Conservation (phyloP, 345 rosid species). For the Heritiera littoralis region DNA sequence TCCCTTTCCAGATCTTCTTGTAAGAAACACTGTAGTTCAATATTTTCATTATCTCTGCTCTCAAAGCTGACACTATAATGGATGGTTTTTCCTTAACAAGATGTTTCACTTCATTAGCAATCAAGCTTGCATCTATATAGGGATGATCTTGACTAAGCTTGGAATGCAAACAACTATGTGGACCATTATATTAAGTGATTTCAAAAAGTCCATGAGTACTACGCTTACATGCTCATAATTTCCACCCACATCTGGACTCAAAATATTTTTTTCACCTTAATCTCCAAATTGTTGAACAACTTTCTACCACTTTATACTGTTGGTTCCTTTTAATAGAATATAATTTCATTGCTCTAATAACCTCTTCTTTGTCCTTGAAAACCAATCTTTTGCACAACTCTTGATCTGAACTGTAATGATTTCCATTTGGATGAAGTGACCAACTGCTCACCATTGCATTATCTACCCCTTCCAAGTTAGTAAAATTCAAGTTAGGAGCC, state of each 20-base stretch:
- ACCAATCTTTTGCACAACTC: no score
- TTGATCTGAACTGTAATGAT: no score
- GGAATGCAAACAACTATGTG: no score
- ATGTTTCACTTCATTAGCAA: not conserved
- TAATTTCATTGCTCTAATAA: not conserved
- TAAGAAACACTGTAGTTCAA: not conserved
- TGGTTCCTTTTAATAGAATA: not conserved
- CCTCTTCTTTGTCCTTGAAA: no score
- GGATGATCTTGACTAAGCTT: not conserved
- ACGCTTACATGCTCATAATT: not conserved
- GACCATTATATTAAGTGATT: not conserved
- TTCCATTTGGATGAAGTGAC: no score
- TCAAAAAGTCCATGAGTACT: not conserved
- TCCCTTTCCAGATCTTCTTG: no score
- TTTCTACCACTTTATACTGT: not conserved
- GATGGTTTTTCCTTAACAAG: constrained; percentile 1
- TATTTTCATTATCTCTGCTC: not conserved
- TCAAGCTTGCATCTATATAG: not conserved
- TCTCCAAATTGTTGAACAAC: not conserved
- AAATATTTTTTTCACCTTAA: not conserved
- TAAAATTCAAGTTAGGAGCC: no score
- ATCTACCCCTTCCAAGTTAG: no score
- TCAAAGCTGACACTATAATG: not conserved
- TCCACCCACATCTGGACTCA: not conserved
- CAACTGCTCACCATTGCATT: no score